Percentiles rank a stretch among this genome's conserved stretches.
Evolutionary conservation across 768 basidiomycete genomes (phyloP).

Genomic region (Termitomyces sp.): DNA sequence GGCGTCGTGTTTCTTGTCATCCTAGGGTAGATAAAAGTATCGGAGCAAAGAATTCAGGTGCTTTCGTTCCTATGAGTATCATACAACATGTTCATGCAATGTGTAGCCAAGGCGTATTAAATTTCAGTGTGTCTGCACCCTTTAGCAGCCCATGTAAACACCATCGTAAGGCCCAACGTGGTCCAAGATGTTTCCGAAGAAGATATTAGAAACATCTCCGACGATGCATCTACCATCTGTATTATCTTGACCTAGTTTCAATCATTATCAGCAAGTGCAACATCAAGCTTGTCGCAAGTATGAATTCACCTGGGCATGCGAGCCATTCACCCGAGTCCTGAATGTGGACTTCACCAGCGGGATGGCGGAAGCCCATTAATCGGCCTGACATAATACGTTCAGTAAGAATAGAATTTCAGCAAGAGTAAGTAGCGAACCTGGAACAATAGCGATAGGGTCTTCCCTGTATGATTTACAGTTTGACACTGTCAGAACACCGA

Average conservation of each 20-base stretch:
- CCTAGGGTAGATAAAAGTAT: no score
- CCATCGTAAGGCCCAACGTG: slow-evolving; percentile 43
- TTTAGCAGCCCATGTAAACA: slow-evolving; percentile 22
- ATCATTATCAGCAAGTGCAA: not conserved
- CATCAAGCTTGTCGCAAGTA: not conserved
- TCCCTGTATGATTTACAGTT: slow-evolving; percentile 19
- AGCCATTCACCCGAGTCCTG: slow-evolving; percentile 45
- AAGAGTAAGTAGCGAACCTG: slow-evolving; percentile 21
- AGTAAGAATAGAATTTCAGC: not conserved
- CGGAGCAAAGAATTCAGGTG: no score
- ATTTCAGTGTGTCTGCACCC: no score
- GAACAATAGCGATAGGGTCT: slow-evolving; percentile 36
- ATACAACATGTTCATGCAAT: not conserved
- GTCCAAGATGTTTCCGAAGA: slow-evolving; percentile 34
- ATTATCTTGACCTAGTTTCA: slow-evolving; percentile 51
- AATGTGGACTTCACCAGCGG: slow-evolving; percentile 49
- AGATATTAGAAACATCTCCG: slow-evolving; percentile 50
- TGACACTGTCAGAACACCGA: not conserved
- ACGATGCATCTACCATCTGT: slow-evolving; percentile 40
- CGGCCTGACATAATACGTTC: slow-evolving; percentile 13
- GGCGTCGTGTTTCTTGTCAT: no score
- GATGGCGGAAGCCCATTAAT: slow-evolving; percentile 31
- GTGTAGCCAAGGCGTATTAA: slow-evolving; percentile 31
- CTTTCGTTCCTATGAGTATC: not conserved
- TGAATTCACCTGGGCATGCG: slow-evolving; percentile 43